Base-by-base conservation (phyloP, 768 basidiomycete genomes). In the Leccinum aurantiacum region DNA sequence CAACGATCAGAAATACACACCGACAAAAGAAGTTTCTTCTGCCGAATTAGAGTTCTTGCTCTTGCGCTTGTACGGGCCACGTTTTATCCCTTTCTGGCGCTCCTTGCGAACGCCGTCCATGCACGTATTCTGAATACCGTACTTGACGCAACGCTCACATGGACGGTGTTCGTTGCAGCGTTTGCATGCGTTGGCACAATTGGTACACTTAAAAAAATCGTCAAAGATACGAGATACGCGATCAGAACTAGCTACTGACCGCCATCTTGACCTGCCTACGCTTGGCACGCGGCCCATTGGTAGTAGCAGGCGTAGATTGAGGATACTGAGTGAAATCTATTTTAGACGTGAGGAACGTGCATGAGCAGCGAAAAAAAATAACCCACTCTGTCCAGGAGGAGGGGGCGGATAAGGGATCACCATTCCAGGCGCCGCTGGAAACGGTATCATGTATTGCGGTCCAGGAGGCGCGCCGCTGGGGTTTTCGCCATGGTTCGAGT, bases 101-200 rank as follows among this genome's bases (percentile, higher is more conserved):
- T 87, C 86, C 68, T 88, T 88, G 61, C 87, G 76, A 17, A 80
- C 75, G 2, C 86, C 85, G 63, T 88, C 86, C 3, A 79, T 63
- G 63, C 86, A 88, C n/a, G 77, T 72, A 27, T 81, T 77, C 13
- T 79, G 78, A 35, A 86, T 76, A 3, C 84, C 85, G 65, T 87
- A 87, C 70, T 86, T 87, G 60, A 80, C 67, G 63, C 86, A 88
- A 29, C 86, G 80, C 56, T 82, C 81, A 70, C 86, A 88, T 2
- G 86, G 86, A 48, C 86, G 82, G 6, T 74, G 72, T 37, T 85
- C 83, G 63, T 84, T 82, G 53, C 82, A 84, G 22, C 83, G 79
- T 69, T 84, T 84, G 69, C 82, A 84, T 9, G 82, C 82, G 24
- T 76, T 75, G 11, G 84, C 84, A 61, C 82, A 84, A 60, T 84